A percentile compares a stretch with the other conserved stretches of the same genome.
phyloP scores from a whole-genome alignment of 164 flowering plant species.

The Piper betle region DNA sequence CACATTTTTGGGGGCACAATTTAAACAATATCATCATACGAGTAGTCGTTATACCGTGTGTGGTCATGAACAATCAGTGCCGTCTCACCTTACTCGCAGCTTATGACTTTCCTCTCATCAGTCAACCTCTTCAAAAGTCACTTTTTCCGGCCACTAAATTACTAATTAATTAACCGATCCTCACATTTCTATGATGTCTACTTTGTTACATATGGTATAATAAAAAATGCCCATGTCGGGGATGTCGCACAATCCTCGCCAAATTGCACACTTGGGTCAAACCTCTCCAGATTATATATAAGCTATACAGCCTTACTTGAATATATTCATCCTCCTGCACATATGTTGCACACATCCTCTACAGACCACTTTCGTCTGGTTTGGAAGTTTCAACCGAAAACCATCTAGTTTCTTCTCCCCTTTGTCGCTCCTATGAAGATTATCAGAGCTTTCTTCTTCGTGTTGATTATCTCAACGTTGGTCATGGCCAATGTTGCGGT shows the following conservation, averaged over 20 bases:
- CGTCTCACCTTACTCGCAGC: not conserved
- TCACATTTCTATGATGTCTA: not conserved
- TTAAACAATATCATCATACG: too few species aligned
- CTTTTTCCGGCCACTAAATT: too few species aligned
- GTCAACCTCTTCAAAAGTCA: not conserved
- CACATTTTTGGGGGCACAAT: too few species aligned
- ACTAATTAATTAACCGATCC: not conserved
- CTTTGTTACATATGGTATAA: too few species aligned
- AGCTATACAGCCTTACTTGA: too few species aligned
- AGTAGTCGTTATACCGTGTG: too few species aligned
- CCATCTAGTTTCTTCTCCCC: not conserved
- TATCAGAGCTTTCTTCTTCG: conserved; percentile 4
- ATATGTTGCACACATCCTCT: not conserved
- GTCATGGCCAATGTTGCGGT: not conserved
- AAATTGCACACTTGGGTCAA: too few species aligned
- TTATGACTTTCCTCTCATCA: not conserved
- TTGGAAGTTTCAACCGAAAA: too few species aligned
- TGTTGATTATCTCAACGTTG: conserved; percentile 1
- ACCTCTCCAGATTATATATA: too few species aligned
- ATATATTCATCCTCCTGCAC: too few species aligned
- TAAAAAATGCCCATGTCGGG: too few species aligned
- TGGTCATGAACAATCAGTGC: not conserved
- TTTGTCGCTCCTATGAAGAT: conserved; percentile 1
- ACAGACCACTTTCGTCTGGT: not conserved
- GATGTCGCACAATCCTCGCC: too few species aligned